Base-by-base conservation (phyloP, 2,329 filamentous ascomycete species). In the Xylariaceae sp. region DNA sequence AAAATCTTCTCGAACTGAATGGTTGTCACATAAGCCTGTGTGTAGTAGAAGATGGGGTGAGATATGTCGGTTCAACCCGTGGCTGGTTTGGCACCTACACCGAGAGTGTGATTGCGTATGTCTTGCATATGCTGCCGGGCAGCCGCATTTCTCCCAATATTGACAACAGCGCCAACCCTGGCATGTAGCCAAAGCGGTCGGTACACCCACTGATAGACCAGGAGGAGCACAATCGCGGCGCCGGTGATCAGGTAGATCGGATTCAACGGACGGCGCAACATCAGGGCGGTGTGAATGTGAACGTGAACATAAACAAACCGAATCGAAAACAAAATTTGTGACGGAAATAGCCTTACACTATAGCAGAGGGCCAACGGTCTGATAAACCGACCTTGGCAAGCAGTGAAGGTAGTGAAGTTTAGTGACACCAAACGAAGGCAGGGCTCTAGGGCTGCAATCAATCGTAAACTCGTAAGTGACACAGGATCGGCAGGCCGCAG, bases 1-100 rank as follows among this genome's bases (percentile, higher is more conserved):
- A 76, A 73, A 31, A 77, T 75, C 34, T 74, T 73, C 52, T 75
- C 63, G 49, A 77, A 77, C 47, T 51, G 16, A n/a, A 17, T 19
- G 16, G 2, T n/a, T 47, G n/a, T 11, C 6, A 6, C 9, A 12
- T 43, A 14, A 43, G 9, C 19, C 6, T 21, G 28, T 47, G 3
- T 6, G 6, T 12, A 31, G 2, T 17, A 7, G 16, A 17, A 14
- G 14, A 16, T 14, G 17, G 12, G n/a, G 21, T 8, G 31, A 33
- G n/a, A n/a, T n/a, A n/a, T n/a, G n/a, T n/a, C n/a, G n/a, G n/a
- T n/a, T 31, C 28, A 37, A 14, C 7, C 6, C 5, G 17, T 9
- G 11, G 11, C 4, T 19, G 9, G n/a, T n/a, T 5, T 4, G 14
- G 23, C 9, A 39, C 46, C 7, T 49, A 37, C 31, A 8, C 46